A percentile compares a stretch with the other conserved stretches of the same genome.
Evolutionary conservation across 805 yeast species (phyloP).

Genomic region (Clavispora vitiphila): DNA sequence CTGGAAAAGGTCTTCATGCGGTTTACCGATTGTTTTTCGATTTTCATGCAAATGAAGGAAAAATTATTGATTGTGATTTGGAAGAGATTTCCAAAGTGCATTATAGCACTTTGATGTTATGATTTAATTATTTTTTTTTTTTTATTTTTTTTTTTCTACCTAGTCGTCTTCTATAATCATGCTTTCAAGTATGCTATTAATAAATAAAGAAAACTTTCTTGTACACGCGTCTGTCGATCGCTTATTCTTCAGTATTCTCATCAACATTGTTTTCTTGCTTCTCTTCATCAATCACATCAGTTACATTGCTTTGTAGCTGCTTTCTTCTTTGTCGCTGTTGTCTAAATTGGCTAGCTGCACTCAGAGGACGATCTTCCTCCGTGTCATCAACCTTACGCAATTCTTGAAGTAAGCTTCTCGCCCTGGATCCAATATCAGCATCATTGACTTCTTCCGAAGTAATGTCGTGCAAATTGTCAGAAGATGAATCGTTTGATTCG

Average conservation of each 20-base stretch:
- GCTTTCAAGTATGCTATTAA: neutral
- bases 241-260: neutral
- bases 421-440: conserved; percentile 52
- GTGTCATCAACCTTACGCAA: conserved; percentile 33
- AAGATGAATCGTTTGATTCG: neutral
- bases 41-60: conserved; percentile 19
- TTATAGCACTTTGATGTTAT: neutral
- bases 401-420: conserved; percentile 58
- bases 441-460: conserved; percentile 15
- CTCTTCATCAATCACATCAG: neutral
- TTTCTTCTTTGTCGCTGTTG: conserved; percentile 13
- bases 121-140: neutral
- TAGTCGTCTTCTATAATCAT: neutral
- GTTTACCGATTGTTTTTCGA: conserved; percentile 34
- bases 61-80: conserved; percentile 32
- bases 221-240: neutral
- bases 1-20: conserved; percentile 37
- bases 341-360: conserved; percentile 12
- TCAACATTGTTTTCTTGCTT: neutral
- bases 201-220: neutral
- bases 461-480: conserved; percentile 12
- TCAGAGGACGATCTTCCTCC: conserved; percentile 3
- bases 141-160: neutral
- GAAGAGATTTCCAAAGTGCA: conserved; percentile 17
- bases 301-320: neutral